phyloP scores from a whole-genome alignment of 208 protist genomes.

The Leishmania tarentolae region DNA sequence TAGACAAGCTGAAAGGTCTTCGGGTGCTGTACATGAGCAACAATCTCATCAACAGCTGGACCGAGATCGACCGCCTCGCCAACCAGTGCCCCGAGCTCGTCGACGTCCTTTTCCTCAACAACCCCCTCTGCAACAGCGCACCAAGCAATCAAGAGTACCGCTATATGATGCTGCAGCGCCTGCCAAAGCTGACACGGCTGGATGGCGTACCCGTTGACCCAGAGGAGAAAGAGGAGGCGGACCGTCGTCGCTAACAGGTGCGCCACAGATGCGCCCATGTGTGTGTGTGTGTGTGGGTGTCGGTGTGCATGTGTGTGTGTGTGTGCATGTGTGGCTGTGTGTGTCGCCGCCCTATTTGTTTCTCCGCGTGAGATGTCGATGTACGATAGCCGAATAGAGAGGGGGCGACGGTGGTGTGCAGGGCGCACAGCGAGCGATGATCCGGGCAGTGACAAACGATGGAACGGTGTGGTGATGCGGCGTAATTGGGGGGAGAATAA shows the following conservation, averaged over 20 bases:
- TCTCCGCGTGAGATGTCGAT: not conserved
- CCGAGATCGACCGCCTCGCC: slow-evolving; percentile 92
- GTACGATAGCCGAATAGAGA: not conserved
- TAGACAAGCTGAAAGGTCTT: slow-evolving; percentile 94
- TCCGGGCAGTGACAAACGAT: no score
- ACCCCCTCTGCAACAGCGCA: slow-evolving; percentile 87
- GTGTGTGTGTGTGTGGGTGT: not conserved
- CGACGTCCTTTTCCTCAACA: slow-evolving; percentile 94
- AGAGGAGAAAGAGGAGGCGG: slow-evolving; percentile 91
- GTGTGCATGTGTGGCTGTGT: not conserved
- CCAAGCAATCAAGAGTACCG: slow-evolving; percentile 83
- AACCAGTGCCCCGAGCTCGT: slow-evolving; percentile 92
- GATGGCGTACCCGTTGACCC: slow-evolving; percentile 90
- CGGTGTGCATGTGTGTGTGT: not conserved
- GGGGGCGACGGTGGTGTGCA: not conserved
- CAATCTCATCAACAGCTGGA: slow-evolving; percentile 95
- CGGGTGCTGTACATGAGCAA: slow-evolving; percentile 94
- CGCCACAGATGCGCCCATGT: not conserved
- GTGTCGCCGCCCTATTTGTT: not conserved
- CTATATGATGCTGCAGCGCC: slow-evolving; percentile 85
- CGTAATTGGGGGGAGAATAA: no score
- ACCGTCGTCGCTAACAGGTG: slow-evolving; percentile 63
- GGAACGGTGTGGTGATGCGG: no score
- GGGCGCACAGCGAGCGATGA: not conserved
- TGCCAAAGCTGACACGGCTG: slow-evolving; percentile 84